Base-by-base conservation (phyloP, 768 basidiomycete genomes). In the Leccinum longicurvipes region DNA sequence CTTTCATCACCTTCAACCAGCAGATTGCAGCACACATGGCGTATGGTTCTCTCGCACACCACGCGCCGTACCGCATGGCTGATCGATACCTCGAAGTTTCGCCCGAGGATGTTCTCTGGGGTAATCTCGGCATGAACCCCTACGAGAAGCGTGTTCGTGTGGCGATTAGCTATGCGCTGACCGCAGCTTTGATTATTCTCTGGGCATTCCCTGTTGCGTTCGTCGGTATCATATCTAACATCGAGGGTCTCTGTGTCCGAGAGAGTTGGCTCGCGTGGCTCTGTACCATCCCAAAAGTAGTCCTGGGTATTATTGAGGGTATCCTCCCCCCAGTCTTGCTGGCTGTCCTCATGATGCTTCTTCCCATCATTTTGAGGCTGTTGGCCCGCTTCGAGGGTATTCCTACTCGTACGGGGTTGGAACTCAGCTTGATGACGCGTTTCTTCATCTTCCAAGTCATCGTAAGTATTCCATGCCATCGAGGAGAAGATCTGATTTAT, bases 11-110 rank as follows among this genome's bases (percentile, higher is more conserved):
- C 21, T 98, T 98, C 80, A 85, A 93, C 70, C 80, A 84, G 61
- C 96, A 98, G 76, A 90, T 97, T 58, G 89, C 91, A 3, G 94
- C 95, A 17, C 94, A 98, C 72, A 76, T 98, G 70, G 93, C 90
- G 1, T 79, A 81, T 32, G 86, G 94, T 71, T 76, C 77, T 4
- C 73, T 95, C 41, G 74, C 83, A 6, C 90, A 95, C 70, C 86
- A 95, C 65, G 82, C 85, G 50, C 92, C 92, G 24, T 91, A 91
- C 63, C 75, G 82, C 15, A 97, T 98, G 93, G 73, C 80, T 10
- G 76, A 76, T 25, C 83, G 84, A 50, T 89, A 85, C 65, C 79
- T 87, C 39, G 95, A 97, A 69, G 85, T 96, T 51, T 80, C 87
- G 0, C 94, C 95, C 0, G 78, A 81, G 27, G 94, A 97, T 71